A percentile compares a stretch with the other conserved stretches of the same genome.
Conservation (phyloP, 192 early-diverging fungal genomes). For the Physocladia obscura region DNA sequence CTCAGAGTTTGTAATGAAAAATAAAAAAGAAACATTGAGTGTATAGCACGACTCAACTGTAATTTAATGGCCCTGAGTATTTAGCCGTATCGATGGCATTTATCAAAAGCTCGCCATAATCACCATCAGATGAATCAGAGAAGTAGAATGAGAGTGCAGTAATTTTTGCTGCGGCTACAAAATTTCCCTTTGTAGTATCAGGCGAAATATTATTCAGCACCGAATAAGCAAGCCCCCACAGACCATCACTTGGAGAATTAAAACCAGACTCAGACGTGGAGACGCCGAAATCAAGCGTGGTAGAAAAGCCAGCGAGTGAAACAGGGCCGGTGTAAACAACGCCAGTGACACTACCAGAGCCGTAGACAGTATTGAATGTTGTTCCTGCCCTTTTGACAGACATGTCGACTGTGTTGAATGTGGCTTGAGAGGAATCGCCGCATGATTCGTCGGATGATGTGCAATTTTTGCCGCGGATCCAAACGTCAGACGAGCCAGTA, state of each 20-base stretch:
- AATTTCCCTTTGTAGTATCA: slow-evolving; percentile 6
- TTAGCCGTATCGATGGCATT: slow-evolving; percentile 53
- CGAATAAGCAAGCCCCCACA: slow-evolving; percentile 41
- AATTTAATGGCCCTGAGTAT: slow-evolving; percentile 48
- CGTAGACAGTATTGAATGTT: slow-evolving; percentile 13
- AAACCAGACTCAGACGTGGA: slow-evolving; percentile 17
- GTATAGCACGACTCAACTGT: slow-evolving; percentile 28
- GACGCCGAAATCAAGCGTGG: slow-evolving; percentile 15
- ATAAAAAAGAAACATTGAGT: too few relatives aligned
- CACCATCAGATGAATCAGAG: slow-evolving; percentile 33
- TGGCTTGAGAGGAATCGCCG: neutral
- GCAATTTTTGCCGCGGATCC: slow-evolving; percentile 38
- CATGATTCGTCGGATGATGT: slow-evolving; percentile 34
- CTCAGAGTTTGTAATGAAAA: too few relatives aligned
- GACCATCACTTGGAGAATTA: slow-evolving; percentile 30
- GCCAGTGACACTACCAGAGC: slow-evolving; percentile 28
- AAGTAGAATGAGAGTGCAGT: slow-evolving; percentile 51
- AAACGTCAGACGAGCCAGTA: slow-evolving; percentile 39
- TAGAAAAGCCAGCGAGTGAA: slow-evolving; percentile 19
- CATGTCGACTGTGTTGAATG: neutral
- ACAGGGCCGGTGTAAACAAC: slow-evolving; percentile 29
- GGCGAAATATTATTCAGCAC: slow-evolving; percentile 26
- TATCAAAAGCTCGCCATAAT: slow-evolving; percentile 53
- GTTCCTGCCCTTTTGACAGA: neutral
- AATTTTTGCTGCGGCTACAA: slow-evolving; percentile 14